Base-by-base conservation (phyloP, 1,139 yeast species). In the Arxiozyma slooffiae region DNA sequence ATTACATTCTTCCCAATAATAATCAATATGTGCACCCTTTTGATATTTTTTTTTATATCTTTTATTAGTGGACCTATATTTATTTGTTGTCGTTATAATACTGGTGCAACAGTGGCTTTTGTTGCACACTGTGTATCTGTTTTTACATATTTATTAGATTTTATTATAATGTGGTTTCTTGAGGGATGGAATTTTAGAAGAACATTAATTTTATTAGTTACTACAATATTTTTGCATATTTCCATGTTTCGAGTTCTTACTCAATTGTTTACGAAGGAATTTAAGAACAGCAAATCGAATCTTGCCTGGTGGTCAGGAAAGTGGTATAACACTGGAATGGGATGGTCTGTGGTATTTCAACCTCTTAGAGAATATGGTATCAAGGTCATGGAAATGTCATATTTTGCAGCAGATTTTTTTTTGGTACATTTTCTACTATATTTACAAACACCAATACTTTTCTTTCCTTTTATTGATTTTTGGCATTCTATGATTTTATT, bases 281-380 rank as follows among this genome's bases (percentile, higher is more conserved):
- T 78, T 53, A 74, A 72, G 43, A 78, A 75, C 53, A 81, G 78
- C 53, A 68, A 69, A 39, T 64, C 84, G 1, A 85, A 84, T 60
- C 62, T 75, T 26, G 82, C 90, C 0, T 88, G 96, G 95, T 88
- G 96, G 96, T 78, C 87, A 0, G 96, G 95, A 0, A 75, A 73
- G 48, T 87, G 96, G 96, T 62, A 75, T 41, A 70, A 68, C 14
- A 74, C 78, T n/a, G 79, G 78, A 1, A 67, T 82, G 40, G 86
- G 89, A 0, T 75, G 79, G 77, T 65, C 74, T 41, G 68, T 76
- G 1, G 50, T 85, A 1, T 72, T 82, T 0, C 94, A 85, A 59
- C 89, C 92, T 0, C 47, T 78, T 5, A 69, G 95, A 53, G 96
- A 88, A 62, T 75, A 74, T 47, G 51, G 79, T 7, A 83, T 88